Conservation (phyloP, 1,139 yeast genomes). For the Ogataea hybrid region DNA sequence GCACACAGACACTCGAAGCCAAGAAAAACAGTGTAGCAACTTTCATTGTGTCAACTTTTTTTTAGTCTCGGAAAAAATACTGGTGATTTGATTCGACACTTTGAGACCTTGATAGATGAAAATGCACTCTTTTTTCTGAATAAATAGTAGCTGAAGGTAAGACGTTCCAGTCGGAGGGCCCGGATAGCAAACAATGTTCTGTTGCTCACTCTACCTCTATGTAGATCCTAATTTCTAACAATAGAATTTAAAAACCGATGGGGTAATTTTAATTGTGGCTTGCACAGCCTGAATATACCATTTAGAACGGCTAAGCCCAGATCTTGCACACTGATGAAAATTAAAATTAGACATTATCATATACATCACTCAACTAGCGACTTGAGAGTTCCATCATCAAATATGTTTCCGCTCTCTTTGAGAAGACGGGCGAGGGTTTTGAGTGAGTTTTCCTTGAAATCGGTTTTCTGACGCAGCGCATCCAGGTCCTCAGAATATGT, state of each 20-base stretch:
- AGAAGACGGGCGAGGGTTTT: slow-evolving; percentile 62
- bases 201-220: background rate
- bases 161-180: background rate
- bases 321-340: background rate
- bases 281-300: slow-evolving; percentile 3
- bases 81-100: background rate
- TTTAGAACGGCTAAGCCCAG: background rate
- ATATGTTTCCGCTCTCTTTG: slow-evolving; percentile 65
- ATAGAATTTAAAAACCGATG: background rate
- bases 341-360: background rate
- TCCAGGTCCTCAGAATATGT: slow-evolving; percentile 65
- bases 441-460: slow-evolving; percentile 54
- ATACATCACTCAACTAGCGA: slow-evolving; percentile 32
- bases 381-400: slow-evolving; percentile 58
- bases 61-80: background rate
- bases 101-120: background rate
- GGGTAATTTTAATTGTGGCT: background rate
- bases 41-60: background rate
- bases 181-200: background rate
- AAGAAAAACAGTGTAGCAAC: background rate
- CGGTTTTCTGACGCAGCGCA: slow-evolving; percentile 61
- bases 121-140: background rate
- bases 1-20: background rate
- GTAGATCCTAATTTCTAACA: background rate
- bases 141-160: background rate